phyloP scores from a whole-genome alignment of 306 rosid species.

The Sicyos edulis region DNA sequence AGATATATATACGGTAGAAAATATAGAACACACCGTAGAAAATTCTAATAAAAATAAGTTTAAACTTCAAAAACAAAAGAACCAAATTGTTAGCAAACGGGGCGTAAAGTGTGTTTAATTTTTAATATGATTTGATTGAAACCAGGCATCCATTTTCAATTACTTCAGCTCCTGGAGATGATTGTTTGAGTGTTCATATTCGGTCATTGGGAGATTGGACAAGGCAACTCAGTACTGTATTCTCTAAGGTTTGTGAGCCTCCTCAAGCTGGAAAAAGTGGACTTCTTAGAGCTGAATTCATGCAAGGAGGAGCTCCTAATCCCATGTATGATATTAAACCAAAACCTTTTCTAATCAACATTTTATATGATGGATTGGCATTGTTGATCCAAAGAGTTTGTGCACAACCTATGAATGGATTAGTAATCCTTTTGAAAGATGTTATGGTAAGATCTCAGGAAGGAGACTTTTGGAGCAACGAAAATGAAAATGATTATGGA shows the following conservation, averaged over 20 bases:
- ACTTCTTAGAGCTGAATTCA: constrained; percentile 40
- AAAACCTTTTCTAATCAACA: background rate
- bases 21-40: too few species aligned
- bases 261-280: constrained; percentile 37
- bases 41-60: too few species aligned
- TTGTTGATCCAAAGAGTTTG: too few species aligned
- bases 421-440: too few species aligned
- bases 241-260: constrained; percentile 50
- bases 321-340: constrained; percentile 21
- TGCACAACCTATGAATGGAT: too few species aligned
- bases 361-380: background rate
- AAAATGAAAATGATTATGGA: too few species aligned
- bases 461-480: too few species aligned
- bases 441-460: too few species aligned
- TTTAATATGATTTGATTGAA: background rate
- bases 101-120: too few species aligned
- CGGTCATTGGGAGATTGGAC: constrained; percentile 59
- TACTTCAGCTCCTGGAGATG: constrained; percentile 52
- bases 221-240: constrained; percentile 41
- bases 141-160: constrained; percentile 60
- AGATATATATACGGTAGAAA: too few species aligned
- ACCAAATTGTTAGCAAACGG: too few species aligned
- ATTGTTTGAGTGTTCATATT: constrained; percentile 51
- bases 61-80: too few species aligned
- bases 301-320: constrained; percentile 30